Evolutionary conservation across 2,329 filamentous ascomycete genomes (phyloP).

Genomic region (Colletotrichum ledebouriae): DNA sequence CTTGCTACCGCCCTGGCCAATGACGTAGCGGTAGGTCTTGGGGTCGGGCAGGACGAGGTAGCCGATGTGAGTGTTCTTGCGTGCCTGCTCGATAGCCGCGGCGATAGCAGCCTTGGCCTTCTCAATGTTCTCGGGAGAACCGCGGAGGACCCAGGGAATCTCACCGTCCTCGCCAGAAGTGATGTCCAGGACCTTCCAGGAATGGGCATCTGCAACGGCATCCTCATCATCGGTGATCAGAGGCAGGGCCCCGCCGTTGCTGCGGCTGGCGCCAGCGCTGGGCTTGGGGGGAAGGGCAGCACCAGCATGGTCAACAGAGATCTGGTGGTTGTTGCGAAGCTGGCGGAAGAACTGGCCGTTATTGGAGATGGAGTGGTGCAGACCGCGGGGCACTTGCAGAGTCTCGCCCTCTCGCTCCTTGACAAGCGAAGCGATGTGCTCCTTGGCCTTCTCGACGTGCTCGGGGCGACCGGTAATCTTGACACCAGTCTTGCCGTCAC

Average conservation of each 20-base stretch:
- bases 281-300: conserved; percentile 81
- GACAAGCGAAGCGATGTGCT: conserved; percentile 82
- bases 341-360: conserved; percentile 95
- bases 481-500: conserved; percentile 84
- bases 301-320: conserved; percentile 92
- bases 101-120: conserved; percentile 84
- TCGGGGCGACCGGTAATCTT: conserved; percentile 85
- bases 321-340: conserved; percentile 85
- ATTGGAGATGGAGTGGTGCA: conserved; percentile 88
- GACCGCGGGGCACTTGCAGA: conserved; percentile 82
- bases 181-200: conserved; percentile 84
- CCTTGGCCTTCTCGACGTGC: conserved; percentile 87
- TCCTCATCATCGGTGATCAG: conserved; percentile 90
- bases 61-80: conserved; percentile 79
- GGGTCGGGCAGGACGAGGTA: conserved; percentile 93
- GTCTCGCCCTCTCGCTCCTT: conserved; percentile 92
- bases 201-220: conserved; percentile 75
- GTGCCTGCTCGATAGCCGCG: conserved; percentile 78
- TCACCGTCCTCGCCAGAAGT: conserved; percentile 73
- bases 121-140: conserved; percentile 80
- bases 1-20: conserved; percentile 89
- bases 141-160: conserved; percentile 91
- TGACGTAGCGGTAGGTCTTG: conserved; percentile 88
- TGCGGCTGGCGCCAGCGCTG: conserved; percentile 61
- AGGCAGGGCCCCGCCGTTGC: conserved; percentile 77